phyloP scores from a whole-genome alignment of 2,329 filamentous ascomycete species.

The Cyphellophora attinorum region DNA sequence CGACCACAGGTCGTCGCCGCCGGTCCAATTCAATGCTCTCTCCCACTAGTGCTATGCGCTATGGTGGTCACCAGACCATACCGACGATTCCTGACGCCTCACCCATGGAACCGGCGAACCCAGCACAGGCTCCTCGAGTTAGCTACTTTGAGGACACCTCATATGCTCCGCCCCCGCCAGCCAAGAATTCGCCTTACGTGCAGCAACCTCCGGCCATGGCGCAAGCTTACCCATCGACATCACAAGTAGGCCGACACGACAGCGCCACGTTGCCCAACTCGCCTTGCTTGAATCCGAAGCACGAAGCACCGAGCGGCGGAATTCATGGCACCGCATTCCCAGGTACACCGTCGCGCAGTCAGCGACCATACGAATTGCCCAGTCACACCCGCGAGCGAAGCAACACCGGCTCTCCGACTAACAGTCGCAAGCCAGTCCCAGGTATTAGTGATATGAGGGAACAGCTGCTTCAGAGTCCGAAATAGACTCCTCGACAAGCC shows the following conservation, averaged over 20 bases:
- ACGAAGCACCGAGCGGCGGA: background rate
- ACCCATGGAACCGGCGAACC: conserved; percentile 8
- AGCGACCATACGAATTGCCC: background rate
- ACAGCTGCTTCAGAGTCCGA: conserved; percentile 1
- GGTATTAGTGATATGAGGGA: conserved; percentile 17
- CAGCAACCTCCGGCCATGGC: background rate
- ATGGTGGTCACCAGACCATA: conserved; percentile 11
- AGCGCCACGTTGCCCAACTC: background rate
- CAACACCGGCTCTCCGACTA: conserved; percentile 3
- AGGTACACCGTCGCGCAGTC: background rate
- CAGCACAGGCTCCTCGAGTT: conserved; percentile 4
- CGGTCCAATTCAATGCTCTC: conserved; percentile 16
- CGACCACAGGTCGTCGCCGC: conserved; percentile 29
- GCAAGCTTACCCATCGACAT: background rate
- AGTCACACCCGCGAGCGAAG: background rate
- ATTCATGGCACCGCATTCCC: background rate
- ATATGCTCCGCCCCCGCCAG: conserved; percentile 7
- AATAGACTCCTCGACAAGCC: no score
- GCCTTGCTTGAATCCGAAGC: background rate
- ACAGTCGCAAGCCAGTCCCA: conserved; percentile 8
- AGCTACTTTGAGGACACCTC: conserved; percentile 17
- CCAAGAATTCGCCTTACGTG: background rate
- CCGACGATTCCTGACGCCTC: conserved; percentile 12
- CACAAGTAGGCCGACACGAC: conserved; percentile 4
- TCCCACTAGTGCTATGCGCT: conserved; percentile 1